phyloP scores from a whole-genome alignment of 768 basidiomycete genomes.

The Leccinum broughii region DNA sequence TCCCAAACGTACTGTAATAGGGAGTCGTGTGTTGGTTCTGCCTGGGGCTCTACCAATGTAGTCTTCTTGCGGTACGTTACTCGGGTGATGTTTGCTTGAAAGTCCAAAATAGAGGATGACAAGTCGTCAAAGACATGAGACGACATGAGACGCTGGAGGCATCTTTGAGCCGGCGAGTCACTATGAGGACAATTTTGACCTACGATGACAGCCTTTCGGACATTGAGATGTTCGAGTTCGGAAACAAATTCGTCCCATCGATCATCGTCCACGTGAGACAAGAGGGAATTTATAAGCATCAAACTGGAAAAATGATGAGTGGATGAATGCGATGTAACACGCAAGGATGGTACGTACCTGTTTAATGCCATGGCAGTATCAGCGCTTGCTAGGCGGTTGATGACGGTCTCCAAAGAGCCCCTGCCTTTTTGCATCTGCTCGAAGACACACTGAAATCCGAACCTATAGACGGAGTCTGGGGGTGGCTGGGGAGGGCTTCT shows the following conservation, averaged over 20 bases:
- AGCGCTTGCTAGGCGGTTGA: constrained; percentile 72
- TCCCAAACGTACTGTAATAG: constrained; percentile 71
- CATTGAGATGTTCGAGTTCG: constrained; percentile 73
- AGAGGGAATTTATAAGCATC: constrained; percentile 86
- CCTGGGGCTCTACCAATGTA: constrained; percentile 69
- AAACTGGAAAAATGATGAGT: constrained; percentile 49
- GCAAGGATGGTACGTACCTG: constrained; percentile 48
- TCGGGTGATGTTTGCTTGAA: constrained; percentile 82
- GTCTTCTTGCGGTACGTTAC: constrained; percentile 81
- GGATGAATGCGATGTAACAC: background rate
- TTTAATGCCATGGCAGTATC: constrained; percentile 85
- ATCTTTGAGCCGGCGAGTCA: constrained; percentile 12
- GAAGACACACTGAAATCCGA: constrained; percentile 83
- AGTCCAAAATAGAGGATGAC: constrained; percentile 81
- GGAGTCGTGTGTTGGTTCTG: constrained; percentile 55
- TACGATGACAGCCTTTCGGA: constrained; percentile 81
- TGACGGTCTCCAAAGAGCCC: constrained; percentile 77
- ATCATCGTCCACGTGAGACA: constrained; percentile 74
- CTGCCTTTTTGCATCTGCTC: constrained; percentile 77
- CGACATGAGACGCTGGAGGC: constrained; percentile 72
- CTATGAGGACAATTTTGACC: constrained; percentile 30
- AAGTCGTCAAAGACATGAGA: constrained; percentile 79
- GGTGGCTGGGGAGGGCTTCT: constrained; percentile 49
- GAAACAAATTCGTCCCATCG: constrained; percentile 79
- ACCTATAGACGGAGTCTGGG: constrained; percentile 75